Evolutionary conservation across 2,329 filamentous ascomycete species (phyloP).

Genomic region (Stromatinia cepivora): DNA sequence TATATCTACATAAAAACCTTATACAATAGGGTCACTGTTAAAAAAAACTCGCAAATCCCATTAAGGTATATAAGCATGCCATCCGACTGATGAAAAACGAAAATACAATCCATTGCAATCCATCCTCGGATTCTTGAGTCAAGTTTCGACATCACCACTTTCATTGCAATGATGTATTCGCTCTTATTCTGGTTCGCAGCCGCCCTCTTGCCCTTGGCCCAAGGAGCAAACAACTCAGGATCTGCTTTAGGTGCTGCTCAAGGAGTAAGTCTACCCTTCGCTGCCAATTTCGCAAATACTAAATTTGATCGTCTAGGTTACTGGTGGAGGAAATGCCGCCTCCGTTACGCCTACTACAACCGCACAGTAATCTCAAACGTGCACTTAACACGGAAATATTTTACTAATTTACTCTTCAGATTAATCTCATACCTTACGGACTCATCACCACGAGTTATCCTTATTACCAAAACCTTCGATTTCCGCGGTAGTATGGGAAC

Average conservation of each 20-base stretch:
- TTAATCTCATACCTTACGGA: constrained; percentile 57
- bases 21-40: no score
- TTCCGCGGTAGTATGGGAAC: constrained; percentile 28
- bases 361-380: not conserved
- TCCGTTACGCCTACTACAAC: constrained; percentile 42
- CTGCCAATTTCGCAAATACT: not conserved
- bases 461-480: constrained; percentile 51
- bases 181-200: constrained; percentile 8
- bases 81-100: not conserved
- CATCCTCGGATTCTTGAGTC: not conserved
- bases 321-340: constrained; percentile 57
- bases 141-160: not conserved
- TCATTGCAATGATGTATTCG: constrained; percentile 2
- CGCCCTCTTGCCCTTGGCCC: constrained; percentile 12
- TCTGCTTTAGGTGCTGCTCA: constrained; percentile 17
- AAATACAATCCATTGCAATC: not conserved
- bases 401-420: constrained; percentile 43
- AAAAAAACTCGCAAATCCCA: no score
- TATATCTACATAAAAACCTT: no score
- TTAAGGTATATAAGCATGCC: not conserved
- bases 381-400: not conserved
- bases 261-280: not conserved
- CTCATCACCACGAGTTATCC: constrained; percentile 54
- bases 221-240: constrained; percentile 17
- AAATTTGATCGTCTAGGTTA: constrained; percentile 37